These are phyloP conservation scores for Schizophyllum amplum DNA, from an alignment of 1,284 basidiomycete genomes.

Conservation along the genomic window DNA sequence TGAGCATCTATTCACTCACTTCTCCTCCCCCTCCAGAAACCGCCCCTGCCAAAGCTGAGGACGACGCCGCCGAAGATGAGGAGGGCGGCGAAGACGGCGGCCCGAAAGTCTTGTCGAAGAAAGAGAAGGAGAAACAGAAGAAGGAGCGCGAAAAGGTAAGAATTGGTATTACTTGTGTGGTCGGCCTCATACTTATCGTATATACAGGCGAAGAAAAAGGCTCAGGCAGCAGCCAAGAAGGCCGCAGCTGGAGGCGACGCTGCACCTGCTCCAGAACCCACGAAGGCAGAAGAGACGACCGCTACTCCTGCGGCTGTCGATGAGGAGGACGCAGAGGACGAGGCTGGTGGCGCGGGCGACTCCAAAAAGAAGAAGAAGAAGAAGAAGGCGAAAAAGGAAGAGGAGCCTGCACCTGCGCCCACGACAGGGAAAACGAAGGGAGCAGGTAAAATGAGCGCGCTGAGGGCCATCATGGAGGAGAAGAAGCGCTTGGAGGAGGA, in stretches of 20 bases:
- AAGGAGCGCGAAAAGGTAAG: constrained; percentile 88
- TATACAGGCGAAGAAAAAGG: constrained; percentile 87
- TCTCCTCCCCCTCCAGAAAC: background rate
- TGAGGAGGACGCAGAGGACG: constrained; percentile 43
- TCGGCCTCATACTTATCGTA: constrained; percentile 4
- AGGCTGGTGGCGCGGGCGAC: constrained; percentile 50
- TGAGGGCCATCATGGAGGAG: constrained; percentile 84
- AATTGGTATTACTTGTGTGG: constrained; percentile 2
- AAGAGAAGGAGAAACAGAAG: constrained; percentile 91
- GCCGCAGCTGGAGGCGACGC: constrained; percentile 24
- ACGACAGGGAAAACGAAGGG: constrained; percentile 61
- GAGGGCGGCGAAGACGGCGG: constrained; percentile 37
- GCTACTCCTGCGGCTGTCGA: constrained; percentile 25
- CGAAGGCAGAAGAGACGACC: constrained; percentile 19
- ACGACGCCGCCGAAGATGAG: constrained; percentile 34
- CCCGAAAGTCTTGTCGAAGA: constrained; percentile 72
- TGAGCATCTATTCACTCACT: background rate
- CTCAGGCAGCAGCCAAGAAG: constrained; percentile 85
- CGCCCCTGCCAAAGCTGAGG: constrained; percentile 17
- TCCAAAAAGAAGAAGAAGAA: constrained; percentile 82
- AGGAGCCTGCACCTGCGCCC: constrained; percentile 39
- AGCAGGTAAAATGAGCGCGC: constrained; percentile 59
- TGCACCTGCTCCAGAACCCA: constrained; percentile 17
- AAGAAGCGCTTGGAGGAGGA: constrained; percentile 85
- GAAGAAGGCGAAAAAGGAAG: constrained; percentile 81